Percentiles rank a stretch among this genome's conserved stretches.
Evolutionary conservation across 305 asterid genomes (phyloP).

Genomic region (Fraxinus albicans): DNA sequence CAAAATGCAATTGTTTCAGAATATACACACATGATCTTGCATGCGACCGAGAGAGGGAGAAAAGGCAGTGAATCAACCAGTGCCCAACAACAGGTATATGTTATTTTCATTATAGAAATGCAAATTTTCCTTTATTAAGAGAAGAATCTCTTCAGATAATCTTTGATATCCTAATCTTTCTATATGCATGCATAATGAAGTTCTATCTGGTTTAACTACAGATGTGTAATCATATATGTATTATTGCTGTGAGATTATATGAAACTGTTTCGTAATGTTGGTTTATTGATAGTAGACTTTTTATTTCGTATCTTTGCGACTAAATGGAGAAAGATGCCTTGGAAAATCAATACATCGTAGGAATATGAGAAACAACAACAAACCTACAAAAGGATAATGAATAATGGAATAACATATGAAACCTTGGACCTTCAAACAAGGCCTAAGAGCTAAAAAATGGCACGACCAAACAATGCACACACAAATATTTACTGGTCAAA

Average conservation of each 20-base stretch:
- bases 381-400: not conserved
- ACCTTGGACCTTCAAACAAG: not conserved
- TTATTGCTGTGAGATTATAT: not conserved
- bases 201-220: not conserved
- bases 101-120: conserved; percentile 4
- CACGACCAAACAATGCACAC: not conserved
- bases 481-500: not conserved
- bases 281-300: not conserved
- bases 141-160: not conserved
- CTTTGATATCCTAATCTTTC: not conserved
- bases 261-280: not conserved
- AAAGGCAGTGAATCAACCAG: conserved; percentile 31
- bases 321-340: not conserved
- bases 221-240: not conserved
- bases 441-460: not conserved
- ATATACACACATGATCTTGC: conserved; percentile 60
- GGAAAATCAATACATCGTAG: not conserved
- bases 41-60: conserved; percentile 47
- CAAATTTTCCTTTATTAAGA: not conserved
- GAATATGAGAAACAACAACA: not conserved
- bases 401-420: not conserved
- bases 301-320: not conserved
- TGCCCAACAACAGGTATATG: conserved; percentile 38
- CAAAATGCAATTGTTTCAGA: conserved; percentile 60
- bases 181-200: not conserved